Evolutionary conservation across 164 flowering plant species (phyloP).

Genomic region (Piper betle): DNA sequence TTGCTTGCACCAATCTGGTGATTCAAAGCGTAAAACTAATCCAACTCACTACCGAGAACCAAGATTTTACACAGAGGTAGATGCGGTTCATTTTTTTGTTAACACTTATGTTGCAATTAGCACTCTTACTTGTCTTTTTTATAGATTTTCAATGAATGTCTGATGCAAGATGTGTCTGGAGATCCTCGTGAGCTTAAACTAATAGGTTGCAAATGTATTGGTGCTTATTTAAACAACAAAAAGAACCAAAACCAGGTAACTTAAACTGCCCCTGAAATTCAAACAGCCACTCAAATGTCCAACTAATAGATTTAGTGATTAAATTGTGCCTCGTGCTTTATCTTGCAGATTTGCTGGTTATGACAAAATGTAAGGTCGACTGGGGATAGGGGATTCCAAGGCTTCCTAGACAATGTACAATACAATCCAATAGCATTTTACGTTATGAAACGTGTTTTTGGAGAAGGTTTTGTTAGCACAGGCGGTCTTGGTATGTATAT

Average conservation of each 20-base stretch:
- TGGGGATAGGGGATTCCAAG: conserved; percentile 74
- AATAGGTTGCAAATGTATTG: conserved; percentile 73
- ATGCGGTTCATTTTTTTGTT: background rate
- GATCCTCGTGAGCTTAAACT: conserved; percentile 65
- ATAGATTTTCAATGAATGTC: conserved; percentile 80
- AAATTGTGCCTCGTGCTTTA: background rate
- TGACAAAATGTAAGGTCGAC: conserved; percentile 71
- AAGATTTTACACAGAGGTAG: conserved; percentile 82
- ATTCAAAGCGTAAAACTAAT: conserved; percentile 56
- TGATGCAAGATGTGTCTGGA: conserved; percentile 34
- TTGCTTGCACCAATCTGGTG: conserved; percentile 93
- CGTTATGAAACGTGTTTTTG: conserved; percentile 96
- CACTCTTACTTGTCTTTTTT: conserved; percentile 1
- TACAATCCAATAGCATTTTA: conserved; percentile 65
- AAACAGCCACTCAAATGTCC: no score
- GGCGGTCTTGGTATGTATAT: conserved; percentile 57
- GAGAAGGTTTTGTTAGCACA: conserved; percentile 88
- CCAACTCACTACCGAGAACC: conserved; percentile 95
- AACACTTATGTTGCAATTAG: background rate
- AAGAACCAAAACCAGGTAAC: conserved; percentile 87
- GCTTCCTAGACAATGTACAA: conserved; percentile 82
- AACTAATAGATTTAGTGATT: background rate
- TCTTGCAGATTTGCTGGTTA: conserved; percentile 83
- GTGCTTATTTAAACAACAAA: conserved; percentile 85
- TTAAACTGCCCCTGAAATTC: background rate